A percentile compares a stretch with the other conserved stretches of the same genome.
Evolutionary conservation across 2,329 filamentous ascomycete genomes (phyloP).

Genomic region (Apiospora rasikravindrae): DNA sequence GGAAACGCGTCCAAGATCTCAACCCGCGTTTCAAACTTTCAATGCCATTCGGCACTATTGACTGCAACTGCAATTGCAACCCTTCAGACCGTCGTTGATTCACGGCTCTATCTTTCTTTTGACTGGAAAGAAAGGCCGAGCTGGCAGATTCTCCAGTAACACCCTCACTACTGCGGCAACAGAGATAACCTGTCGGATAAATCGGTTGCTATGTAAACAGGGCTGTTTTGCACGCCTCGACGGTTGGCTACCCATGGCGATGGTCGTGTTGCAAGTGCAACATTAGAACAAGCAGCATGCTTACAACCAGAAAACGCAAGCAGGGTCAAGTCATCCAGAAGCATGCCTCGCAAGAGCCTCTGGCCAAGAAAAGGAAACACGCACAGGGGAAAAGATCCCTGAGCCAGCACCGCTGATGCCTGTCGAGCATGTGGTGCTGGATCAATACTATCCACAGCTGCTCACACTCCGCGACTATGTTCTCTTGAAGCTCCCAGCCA

Average conservation of each 20-base stretch:
- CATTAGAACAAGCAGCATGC: not conserved
- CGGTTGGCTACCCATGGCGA: not conserved
- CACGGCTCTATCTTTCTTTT: not conserved
- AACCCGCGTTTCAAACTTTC: slow-evolving; percentile 16
- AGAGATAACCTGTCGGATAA: not conserved
- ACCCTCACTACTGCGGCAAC: not conserved
- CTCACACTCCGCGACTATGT: slow-evolving; percentile 74
- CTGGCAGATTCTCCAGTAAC: not conserved
- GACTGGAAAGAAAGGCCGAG: slow-evolving; percentile 5
- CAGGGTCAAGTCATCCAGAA: not conserved
- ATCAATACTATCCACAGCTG: slow-evolving; percentile 69
- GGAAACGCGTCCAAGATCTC: slow-evolving; percentile 6
- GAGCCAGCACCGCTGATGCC: not conserved
- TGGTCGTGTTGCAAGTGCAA: not conserved
- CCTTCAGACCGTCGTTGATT: slow-evolving; percentile 2
- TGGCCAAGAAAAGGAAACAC: slow-evolving; percentile 1
- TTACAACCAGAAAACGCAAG: not conserved
- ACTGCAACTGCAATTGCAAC: not conserved
- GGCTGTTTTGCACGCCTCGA: not conserved
- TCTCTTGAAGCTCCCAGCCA: slow-evolving; percentile 66
- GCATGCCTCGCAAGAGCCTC: not conserved
- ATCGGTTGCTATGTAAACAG: slow-evolving; percentile 10
- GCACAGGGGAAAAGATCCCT: not conserved
- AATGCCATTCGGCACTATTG: slow-evolving; percentile 5
- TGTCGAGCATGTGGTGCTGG: slow-evolving; percentile 66